These are phyloP conservation scores for Botryotinia globosa DNA, from an alignment of 2,329 filamentous ascomycete species.

Conservation along the genomic window DNA sequence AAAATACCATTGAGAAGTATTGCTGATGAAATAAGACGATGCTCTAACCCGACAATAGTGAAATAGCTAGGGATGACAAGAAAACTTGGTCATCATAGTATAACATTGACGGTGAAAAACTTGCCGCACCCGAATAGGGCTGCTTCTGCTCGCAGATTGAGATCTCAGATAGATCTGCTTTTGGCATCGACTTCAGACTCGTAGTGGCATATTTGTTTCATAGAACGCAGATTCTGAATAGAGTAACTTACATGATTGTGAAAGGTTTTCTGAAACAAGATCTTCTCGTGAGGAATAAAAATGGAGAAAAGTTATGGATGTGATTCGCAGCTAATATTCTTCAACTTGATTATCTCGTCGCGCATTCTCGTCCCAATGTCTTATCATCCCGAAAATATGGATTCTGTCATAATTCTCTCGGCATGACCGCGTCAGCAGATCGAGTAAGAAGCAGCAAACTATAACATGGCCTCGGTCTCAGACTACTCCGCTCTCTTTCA, in stretches of 20 bases:
- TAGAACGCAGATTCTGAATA: not conserved
- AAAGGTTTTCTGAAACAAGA: not conserved
- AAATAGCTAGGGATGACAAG: not conserved
- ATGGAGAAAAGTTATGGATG: not conserved
- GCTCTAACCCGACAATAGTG: not conserved
- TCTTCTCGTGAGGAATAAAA: not conserved
- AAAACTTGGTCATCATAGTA: fast-evolving
- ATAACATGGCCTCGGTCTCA: not conserved
- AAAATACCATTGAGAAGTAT: not conserved
- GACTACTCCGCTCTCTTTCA: not conserved
- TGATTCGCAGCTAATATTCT: not conserved
- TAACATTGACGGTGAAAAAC: not conserved
- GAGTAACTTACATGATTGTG: not conserved
- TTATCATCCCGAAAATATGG: not conserved
- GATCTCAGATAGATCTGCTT: not conserved
- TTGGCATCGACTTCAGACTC: not conserved
- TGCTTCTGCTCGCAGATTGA: not conserved
- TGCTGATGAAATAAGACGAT: not conserved
- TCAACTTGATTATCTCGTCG: not conserved
- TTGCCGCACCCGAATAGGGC: not conserved
- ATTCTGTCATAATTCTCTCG: no score
- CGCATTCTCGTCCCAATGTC: not conserved
- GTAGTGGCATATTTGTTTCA: fast-evolving
- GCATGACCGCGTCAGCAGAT: not conserved
- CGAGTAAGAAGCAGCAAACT: not conserved